phyloP scores from a whole-genome alignment of 148 eudicot species.

The Linanthus parryae region DNA sequence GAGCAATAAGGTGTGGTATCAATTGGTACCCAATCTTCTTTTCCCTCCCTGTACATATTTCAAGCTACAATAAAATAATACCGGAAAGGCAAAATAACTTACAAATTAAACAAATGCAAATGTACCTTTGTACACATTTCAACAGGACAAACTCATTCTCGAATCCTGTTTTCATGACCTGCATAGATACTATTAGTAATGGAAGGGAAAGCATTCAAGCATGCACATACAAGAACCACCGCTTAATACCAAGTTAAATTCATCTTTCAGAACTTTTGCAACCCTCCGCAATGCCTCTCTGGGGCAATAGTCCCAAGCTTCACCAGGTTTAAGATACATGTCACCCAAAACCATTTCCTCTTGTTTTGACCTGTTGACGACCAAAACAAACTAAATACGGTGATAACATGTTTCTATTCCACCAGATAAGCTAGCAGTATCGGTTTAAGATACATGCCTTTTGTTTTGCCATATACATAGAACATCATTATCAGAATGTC shows the following conservation, averaged over 20 bases:
- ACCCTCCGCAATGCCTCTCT: constrained; percentile 77
- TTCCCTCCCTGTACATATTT: constrained; percentile 57
- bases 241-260: constrained; percentile 73
- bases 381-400: not conserved
- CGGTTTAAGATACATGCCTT: constrained; percentile 1
- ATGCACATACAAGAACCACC: constrained; percentile 2
- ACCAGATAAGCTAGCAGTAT: not conserved
- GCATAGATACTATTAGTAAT: constrained; percentile 16
- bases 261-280: constrained; percentile 70
- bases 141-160: constrained; percentile 88
- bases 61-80: constrained; percentile 2
- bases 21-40: constrained; percentile 83
- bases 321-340: constrained; percentile 82
- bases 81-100: constrained; percentile 3
- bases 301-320: constrained; percentile 95
- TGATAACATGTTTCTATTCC: not conserved
- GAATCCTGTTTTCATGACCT: constrained; percentile 95
- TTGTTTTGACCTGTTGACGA: constrained; percentile 49
- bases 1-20: constrained; percentile 83
- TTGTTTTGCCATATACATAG: too few relatives aligned
- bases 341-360: constrained; percentile 96
- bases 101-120: constrained; percentile 8
- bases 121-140: constrained; percentile 46
- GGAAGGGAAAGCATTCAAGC: constrained; percentile 6
- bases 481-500: too few relatives aligned